Base-by-base conservation (phyloP, 371 early-diverging fungal genomes). In the Zychaea mexicana region DNA sequence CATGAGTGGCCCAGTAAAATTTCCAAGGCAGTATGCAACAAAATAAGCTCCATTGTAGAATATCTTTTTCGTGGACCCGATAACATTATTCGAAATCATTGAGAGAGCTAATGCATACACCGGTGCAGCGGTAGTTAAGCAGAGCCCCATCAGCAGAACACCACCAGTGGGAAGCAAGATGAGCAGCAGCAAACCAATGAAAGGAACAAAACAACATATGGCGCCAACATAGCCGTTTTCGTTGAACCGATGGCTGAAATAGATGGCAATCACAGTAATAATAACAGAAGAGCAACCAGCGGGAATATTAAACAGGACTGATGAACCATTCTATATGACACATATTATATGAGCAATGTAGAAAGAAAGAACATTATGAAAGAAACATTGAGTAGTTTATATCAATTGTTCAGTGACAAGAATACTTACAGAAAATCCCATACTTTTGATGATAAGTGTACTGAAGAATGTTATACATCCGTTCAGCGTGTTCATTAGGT, bases 371-470 rank as follows among this genome's bases (percentile, higher is more conserved):
- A 24, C 28, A 39, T 5, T 7, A 30, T 53, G 21, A 17, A 21
- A 4, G n/a, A 21, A 19, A 13, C n/a, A n/a, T n/a, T n/a, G n/a
- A n/a, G n/a, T n/a, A n/a, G n/a, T n/a, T n/a, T n/a, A 13, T 0
- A 36, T 17, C 3, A 6, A 9, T 27, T 21, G n/a, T n/a, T 36
- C 15, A 36, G 15, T 36, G 15, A 8, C 15, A 36, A 1, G 36
- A 36, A 36, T 36, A 36, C 67, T 64, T 73, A 71, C 74, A 9
- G 60, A 61, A 32, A 71, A 74, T 10, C 71, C 71, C 68, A 74
- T 68, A 3, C 61, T 60, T 27, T 65, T 59, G 26, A 68, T 63
- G 46, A 74, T 63, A 17, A 3, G 15, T 63, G 66, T n/a, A 65
- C 55, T 54, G 54, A 61, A 30, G 60, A 74, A 6, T 36, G 65